Evolutionary conservation across 2,329 filamentous ascomycete genomes (phyloP).

Genomic region (Scolecobasidium constrictum): DNA sequence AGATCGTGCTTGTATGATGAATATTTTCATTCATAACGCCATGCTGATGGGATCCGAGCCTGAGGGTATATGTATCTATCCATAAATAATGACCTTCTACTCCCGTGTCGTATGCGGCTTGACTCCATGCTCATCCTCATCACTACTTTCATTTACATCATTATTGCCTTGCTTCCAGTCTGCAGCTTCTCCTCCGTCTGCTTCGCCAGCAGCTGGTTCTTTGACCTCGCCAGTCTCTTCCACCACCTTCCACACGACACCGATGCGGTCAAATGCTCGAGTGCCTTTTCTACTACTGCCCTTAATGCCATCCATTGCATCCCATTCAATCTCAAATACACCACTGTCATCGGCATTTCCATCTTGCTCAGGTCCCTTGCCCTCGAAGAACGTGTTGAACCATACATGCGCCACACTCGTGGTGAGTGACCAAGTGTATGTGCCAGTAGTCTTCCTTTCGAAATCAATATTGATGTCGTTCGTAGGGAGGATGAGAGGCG

Average conservation of each 20-base stretch:
- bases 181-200: conserved; percentile 54
- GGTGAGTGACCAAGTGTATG: conserved; percentile 56
- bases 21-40: no score
- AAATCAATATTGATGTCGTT: conserved; percentile 87
- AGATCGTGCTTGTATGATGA: no score
- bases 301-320: conserved; percentile 87
- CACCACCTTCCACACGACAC: conserved; percentile 67
- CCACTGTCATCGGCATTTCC: conserved; percentile 59
- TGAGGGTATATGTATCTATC: no score
- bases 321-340: conserved; percentile 61
- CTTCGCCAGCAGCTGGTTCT: conserved; percentile 55
- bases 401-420: conserved; percentile 90
- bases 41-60: no score
- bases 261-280: conserved; percentile 67
- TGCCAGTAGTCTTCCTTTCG: conserved; percentile 55
- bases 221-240: conserved; percentile 32
- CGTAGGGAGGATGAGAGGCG: conserved; percentile 59
- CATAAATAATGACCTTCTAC: background rate
- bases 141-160: conserved; percentile 10
- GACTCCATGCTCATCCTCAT: conserved; percentile 19
- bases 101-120: background rate
- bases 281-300: conserved; percentile 75
- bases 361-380: conserved; percentile 58
- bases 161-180: conserved; percentile 65
- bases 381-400: conserved; percentile 95